A percentile compares a stretch with the other conserved stretches of the same genome.
Evolutionary conservation across 345 rosid species (phyloP).

Genomic region (Hirschfeldia incana): DNA sequence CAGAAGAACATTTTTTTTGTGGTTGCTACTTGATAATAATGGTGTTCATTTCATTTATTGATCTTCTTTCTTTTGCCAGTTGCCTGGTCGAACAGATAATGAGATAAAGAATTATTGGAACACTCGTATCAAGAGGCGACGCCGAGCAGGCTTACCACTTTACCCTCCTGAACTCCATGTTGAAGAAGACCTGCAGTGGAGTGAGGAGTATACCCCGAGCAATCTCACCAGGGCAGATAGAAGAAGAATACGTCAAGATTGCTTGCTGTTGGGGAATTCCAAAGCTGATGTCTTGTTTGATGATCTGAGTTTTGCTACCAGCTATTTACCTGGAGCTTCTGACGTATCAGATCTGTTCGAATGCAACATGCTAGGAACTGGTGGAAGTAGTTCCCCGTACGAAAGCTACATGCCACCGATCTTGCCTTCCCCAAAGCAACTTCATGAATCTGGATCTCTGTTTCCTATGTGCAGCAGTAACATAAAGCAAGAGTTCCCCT

Average conservation of each 20-base stretch:
- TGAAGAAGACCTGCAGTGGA: constrained; percentile 63
- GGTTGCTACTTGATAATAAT: constrained; percentile 4
- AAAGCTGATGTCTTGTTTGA: constrained; percentile 73
- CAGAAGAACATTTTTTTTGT: background rate
- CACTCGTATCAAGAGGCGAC: constrained; percentile 90
- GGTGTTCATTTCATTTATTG: background rate
- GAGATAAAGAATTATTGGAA: constrained; percentile 99
- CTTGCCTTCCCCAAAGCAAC: constrained; percentile 58
- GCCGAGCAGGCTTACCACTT: constrained; percentile 93
- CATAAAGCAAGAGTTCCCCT: constrained; percentile 52
- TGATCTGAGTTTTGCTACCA: constrained; percentile 54
- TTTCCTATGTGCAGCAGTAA: constrained; percentile 47
- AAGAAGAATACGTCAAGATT: constrained; percentile 56
- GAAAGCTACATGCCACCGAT: constrained; percentile 56
- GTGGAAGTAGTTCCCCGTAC: constrained; percentile 57
- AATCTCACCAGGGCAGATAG: constrained; percentile 42
- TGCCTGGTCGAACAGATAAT: constrained; percentile 99
- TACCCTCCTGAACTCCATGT: constrained; percentile 80
- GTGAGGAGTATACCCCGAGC: constrained; percentile 48
- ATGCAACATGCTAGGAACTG: constrained; percentile 62
- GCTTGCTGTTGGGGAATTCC: constrained; percentile 53
- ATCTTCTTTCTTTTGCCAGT: constrained; percentile 42
- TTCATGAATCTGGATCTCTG: constrained; percentile 54
- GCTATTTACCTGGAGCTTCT: constrained; percentile 58
- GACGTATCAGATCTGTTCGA: constrained; percentile 61